Evolutionary conservation across 805 yeast genomes (phyloP).

Genomic region (Blastobotrys peoriensis): DNA sequence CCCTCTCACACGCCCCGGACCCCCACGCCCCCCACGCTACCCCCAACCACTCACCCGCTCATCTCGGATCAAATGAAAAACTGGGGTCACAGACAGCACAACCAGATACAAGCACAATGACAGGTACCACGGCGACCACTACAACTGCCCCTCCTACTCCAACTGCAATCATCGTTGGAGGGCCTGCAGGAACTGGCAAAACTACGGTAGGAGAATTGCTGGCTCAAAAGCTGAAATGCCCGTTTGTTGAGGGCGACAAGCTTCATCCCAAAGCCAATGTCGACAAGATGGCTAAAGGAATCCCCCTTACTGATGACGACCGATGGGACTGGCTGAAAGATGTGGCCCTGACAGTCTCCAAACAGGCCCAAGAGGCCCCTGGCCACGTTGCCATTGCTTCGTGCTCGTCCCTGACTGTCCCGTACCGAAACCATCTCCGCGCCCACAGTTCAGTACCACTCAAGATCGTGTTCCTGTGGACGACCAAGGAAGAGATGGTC

Average conservation of each 20-base stretch:
- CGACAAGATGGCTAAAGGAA: conserved; percentile 74
- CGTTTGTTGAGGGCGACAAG: conserved; percentile 80
- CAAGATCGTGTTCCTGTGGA: conserved; percentile 60
- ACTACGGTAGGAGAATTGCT: conserved; percentile 63
- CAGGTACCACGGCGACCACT: neutral
- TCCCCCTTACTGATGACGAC: conserved; percentile 83
- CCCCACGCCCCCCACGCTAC: neutral
- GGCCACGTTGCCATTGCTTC: conserved; percentile 49
- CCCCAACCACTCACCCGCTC: neutral
- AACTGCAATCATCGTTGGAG: conserved; percentile 59
- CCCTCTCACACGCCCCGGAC: too few species aligned
- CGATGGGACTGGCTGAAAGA: conserved; percentile 81
- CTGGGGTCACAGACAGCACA: neutral
- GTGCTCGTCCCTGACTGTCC: conserved; percentile 77
- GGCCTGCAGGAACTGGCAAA: conserved; percentile 96
- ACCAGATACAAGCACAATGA: neutral
- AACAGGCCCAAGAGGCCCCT: conserved; percentile 24
- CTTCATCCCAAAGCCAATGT: conserved; percentile 70
- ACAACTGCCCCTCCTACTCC: conserved; percentile 5
- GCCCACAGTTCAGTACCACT: conserved; percentile 32
- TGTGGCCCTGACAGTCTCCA: conserved; percentile 39
- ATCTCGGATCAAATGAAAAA: neutral
- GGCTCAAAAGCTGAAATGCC: conserved; percentile 40
- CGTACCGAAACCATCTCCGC: conserved; percentile 61
- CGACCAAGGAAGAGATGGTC: conserved; percentile 54